phyloP scores from a whole-genome alignment of 805 yeast species.

The Pichia insulana region DNA sequence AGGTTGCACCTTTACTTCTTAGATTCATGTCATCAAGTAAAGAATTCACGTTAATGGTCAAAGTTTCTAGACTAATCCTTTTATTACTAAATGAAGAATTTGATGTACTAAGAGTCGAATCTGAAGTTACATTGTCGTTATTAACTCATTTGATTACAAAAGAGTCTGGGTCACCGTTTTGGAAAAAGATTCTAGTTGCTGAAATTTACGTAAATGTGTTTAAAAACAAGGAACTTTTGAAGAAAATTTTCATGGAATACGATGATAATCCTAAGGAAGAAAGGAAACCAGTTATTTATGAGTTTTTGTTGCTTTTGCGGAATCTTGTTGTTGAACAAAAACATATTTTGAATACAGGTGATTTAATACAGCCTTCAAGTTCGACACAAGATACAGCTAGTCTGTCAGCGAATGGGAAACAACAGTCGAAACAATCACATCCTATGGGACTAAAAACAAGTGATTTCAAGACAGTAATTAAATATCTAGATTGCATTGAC shows the following conservation, averaged over 20 bases:
- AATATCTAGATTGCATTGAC: conserved; percentile 70
- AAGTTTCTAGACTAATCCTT: conserved; percentile 66
- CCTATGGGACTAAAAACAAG: conserved; percentile 1
- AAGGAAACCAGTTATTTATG: conserved; percentile 52
- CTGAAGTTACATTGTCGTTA: conserved; percentile 71
- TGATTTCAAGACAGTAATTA: conserved; percentile 21
- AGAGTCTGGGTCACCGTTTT: conserved; percentile 45
- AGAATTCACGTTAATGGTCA: conserved; percentile 60
- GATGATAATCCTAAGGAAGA: conserved; percentile 44
- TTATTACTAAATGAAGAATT: conserved; percentile 57
- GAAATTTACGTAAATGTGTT: conserved; percentile 63
- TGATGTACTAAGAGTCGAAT: conserved; percentile 56
- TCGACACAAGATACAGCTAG: not conserved
- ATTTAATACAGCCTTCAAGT: conserved; percentile 26
- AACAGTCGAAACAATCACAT: conserved; percentile 8
- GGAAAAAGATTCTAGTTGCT: conserved; percentile 69
- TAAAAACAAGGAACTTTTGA: conserved; percentile 44
- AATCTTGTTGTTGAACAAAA: conserved; percentile 29
- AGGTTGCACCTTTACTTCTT: conserved; percentile 68
- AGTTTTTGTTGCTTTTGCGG: conserved; percentile 38
- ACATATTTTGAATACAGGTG: conserved; percentile 28
- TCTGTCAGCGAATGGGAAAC: conserved; percentile 9
- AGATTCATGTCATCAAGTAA: conserved; percentile 49
- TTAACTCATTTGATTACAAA: conserved; percentile 63
- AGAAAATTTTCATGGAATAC: conserved; percentile 48